Percentiles rank a stretch among this genome's conserved stretches.
phyloP scores from a whole-genome alignment of 1,139 yeast genomes.

The Geotrichum histeridarum region DNA sequence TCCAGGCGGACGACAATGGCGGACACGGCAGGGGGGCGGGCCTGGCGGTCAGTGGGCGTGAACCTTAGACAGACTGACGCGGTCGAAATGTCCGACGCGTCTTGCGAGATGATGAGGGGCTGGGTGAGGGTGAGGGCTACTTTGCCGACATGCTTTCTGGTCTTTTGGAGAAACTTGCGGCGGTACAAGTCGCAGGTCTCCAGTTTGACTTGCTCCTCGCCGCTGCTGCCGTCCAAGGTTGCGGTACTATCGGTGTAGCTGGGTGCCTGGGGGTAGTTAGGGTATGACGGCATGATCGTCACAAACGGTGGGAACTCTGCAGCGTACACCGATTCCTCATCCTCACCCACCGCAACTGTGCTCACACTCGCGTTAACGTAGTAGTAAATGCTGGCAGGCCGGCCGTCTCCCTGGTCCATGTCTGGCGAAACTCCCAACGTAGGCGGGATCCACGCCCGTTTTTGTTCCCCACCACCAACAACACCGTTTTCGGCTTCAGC shows the following conservation, averaged over 20 bases:
- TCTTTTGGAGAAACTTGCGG: not conserved
- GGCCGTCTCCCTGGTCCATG: not conserved
- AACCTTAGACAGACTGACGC: not conserved
- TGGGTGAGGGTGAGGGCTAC: not conserved
- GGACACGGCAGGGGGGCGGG: not conserved
- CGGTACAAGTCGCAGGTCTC: not conserved
- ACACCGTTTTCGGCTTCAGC: too few species aligned
- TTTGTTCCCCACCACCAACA: not conserved
- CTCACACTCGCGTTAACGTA: slow-evolving; percentile 13
- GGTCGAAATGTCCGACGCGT: not conserved
- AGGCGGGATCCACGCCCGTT: slow-evolving; percentile 8
- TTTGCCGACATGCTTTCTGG: not conserved
- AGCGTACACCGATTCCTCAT: not conserved
- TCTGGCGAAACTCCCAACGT: slow-evolving; percentile 7
- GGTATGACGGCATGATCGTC: slow-evolving; percentile 6
- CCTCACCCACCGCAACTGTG: not conserved
- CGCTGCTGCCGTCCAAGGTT: too few species aligned
- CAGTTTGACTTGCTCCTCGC: too few species aligned
- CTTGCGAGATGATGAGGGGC: not conserved
- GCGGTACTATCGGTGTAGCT: not conserved
- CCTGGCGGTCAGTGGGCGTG: not conserved
- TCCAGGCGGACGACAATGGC: not conserved
- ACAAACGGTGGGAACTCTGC: slow-evolving; percentile 2
- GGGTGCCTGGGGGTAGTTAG: slow-evolving; percentile 1
- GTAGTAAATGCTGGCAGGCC: slow-evolving; percentile 6